These are phyloP conservation scores for Teratosphaeria gauchensis DNA, from an alignment of 2,329 filamentous ascomycete genomes.

Conservation along the genomic window DNA sequence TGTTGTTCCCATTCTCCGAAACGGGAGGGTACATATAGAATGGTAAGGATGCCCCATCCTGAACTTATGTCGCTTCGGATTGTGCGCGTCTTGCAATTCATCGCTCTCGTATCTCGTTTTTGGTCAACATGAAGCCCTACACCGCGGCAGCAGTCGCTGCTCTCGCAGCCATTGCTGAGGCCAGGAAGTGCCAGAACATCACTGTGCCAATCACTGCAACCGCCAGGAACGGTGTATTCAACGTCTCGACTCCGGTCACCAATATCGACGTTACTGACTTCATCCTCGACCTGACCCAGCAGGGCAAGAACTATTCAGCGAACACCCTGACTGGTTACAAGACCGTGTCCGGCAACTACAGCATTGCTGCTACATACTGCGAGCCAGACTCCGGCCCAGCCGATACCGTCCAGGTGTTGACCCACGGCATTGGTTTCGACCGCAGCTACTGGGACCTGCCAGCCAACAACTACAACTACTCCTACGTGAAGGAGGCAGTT, in stretches of 20 bases:
- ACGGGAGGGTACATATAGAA: background rate
- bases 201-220: conserved; percentile 48
- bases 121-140: conserved; percentile 16
- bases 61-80: background rate
- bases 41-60: background rate
- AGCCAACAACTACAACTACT: conserved; percentile 51
- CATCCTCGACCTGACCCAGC: conserved; percentile 39
- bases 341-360: conserved; percentile 44
- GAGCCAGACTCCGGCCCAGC: conserved; percentile 38
- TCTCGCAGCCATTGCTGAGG: conserved; percentile 16
- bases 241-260: conserved; percentile 31
- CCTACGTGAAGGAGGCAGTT: conserved; percentile 49
- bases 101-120: background rate
- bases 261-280: conserved; percentile 52
- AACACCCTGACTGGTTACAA: conserved; percentile 39
- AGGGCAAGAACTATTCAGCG: conserved; percentile 42
- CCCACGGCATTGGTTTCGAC: conserved; percentile 47
- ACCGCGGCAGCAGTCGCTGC: conserved; percentile 13
- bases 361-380: conserved; percentile 54
- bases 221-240: conserved; percentile 46
- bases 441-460: conserved; percentile 55
- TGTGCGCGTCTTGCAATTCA: background rate
- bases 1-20: background rate
- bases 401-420: conserved; percentile 39
- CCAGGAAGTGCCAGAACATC: conserved; percentile 38